A percentile compares a stretch with the other conserved stretches of the same genome.
Evolutionary conservation across 495 filamentous ascomycete genomes (phyloP).

Genomic region (Hypoxylon crocopeplum): DNA sequence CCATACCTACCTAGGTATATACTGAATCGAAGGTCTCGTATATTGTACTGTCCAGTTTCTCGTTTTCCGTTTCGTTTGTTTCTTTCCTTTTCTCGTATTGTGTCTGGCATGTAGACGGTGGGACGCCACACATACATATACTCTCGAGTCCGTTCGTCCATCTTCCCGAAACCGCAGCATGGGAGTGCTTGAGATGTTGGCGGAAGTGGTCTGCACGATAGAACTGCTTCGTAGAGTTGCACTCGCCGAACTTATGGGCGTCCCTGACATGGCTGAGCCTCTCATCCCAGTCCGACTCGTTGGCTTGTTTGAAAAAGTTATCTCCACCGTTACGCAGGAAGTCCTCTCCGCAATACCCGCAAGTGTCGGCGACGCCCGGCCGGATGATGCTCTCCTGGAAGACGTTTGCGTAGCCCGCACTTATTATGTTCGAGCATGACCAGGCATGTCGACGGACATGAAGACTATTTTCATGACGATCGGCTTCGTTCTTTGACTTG

Average conservation of each 20-base stretch:
- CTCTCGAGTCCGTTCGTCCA: conserved; percentile 85
- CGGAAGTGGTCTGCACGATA: conserved; percentile 88
- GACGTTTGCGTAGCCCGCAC: conserved; percentile 56
- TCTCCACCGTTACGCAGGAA: conserved; percentile 72
- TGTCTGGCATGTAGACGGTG: too few relatives aligned
- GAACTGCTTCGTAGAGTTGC: conserved; percentile 86
- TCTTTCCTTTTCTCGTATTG: too few relatives aligned
- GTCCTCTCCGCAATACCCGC: conserved; percentile 85
- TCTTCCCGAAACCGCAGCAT: conserved; percentile 72
- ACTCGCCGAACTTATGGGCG: conserved; percentile 83
- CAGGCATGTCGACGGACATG: conserved; percentile 86
- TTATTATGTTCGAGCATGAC: conserved; percentile 71
- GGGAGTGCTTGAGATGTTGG: conserved; percentile 85
- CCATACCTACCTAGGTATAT: too few relatives aligned
- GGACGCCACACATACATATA: conserved; percentile 73
- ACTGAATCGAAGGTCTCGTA: too few relatives aligned
- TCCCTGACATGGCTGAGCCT: conserved; percentile 70
- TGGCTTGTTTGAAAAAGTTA: conserved; percentile 50
- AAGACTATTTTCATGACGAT: conserved; percentile 86
- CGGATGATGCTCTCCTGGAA: conserved; percentile 68
- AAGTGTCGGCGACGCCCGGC: conserved; percentile 64
- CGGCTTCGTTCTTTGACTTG: conserved; percentile 91
- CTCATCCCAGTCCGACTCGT: conserved; percentile 24
- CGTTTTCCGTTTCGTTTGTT: too few relatives aligned
- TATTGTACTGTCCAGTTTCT: too few relatives aligned